Percentiles rank a stretch among this genome's conserved stretches.
phyloP scores from a whole-genome alignment of 768 basidiomycete genomes.

The Rossbeevera mucosa region DNA sequence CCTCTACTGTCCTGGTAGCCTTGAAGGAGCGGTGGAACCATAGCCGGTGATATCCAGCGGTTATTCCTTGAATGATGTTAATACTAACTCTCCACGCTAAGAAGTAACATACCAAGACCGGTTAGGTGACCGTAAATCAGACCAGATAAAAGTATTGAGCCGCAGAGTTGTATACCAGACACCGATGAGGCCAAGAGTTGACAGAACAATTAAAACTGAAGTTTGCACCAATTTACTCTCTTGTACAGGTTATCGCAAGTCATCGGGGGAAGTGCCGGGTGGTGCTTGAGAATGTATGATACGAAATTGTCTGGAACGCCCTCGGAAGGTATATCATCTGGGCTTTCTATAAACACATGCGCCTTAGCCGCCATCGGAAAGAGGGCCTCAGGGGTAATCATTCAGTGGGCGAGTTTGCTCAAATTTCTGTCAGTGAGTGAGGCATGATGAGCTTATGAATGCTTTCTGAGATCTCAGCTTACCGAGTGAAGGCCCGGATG shows the following conservation, averaged over 20 bases:
- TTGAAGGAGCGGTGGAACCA: no score
- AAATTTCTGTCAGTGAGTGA: not conserved
- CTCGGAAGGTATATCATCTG: constrained; percentile 3
- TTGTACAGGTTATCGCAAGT: constrained; percentile 12
- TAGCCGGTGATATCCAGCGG: no score
- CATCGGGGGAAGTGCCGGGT: constrained; percentile 4
- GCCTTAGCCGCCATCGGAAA: not conserved
- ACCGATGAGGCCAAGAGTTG: constrained; percentile 4
- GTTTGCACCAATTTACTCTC: constrained; percentile 6
- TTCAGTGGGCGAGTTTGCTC: not conserved
- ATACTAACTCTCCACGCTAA: no score
- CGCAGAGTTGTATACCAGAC: constrained; percentile 1
- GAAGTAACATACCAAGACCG: no score
- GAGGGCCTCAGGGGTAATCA: no score
- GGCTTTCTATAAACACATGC: constrained; percentile 1
- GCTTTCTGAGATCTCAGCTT: no score
- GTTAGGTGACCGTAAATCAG: no score
- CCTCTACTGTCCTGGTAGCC: no score
- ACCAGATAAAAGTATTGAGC: constrained; percentile 1
- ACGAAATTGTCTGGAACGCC: constrained; percentile 7
- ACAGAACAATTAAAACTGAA: constrained; percentile 3
- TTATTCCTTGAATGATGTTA: no score
- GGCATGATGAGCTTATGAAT: not conserved
- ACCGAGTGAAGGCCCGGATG: no score
- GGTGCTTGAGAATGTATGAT: constrained; percentile 6